Base-by-base conservation (phyloP, 2,329 filamentous ascomycete species). In the Pseudopithomyces chartarum region DNA sequence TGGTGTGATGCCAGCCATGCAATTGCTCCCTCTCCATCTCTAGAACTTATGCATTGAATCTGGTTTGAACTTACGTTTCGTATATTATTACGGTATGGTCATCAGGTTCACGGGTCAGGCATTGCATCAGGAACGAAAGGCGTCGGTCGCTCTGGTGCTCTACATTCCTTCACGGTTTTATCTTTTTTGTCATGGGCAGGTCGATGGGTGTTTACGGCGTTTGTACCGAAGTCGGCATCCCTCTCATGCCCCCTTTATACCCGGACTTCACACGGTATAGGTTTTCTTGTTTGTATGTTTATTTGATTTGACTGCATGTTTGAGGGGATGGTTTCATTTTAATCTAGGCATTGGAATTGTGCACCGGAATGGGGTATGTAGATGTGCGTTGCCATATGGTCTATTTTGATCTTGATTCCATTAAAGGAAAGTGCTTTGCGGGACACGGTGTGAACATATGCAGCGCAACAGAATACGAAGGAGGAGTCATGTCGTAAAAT, bases 251-350 rank as follows among this genome's bases (percentile, higher is more conserved):
- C 47, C 33, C 44, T 48, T 53, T 58, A 58, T 58, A 58, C 56
- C 56, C 56, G 33, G 43, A 42, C 39, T 53, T 44, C 38, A 45
- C 17, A 50, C 23, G 52, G 56, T 55, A 55, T 52, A 50, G 45
- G 40, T 40, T 33, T 55, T 44, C 49, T 50, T 55, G 55, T 58
- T 17, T 55, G 29, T 11, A 19, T 33, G 4, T 29, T 20, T 10
- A 3, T 22, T 7, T 22, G 19, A 42, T 2, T 33, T 33, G 7
- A 3, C 15, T 11, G 43, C 43, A 32, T 19, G 23, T 15, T 29
- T 4, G 8, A 29, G 26, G 8, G 8, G 8, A 4, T 8, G 26
- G 8, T 29, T 29, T 29, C 26, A 29, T 8, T 29, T 15, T 33
- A 19, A 33, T 11, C 2, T 46, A 11, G n/a, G 38, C 38, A 17